Base-by-base conservation (phyloP, 2,329 filamentous ascomycete species). In the Sclerotinia trifoliorum region DNA sequence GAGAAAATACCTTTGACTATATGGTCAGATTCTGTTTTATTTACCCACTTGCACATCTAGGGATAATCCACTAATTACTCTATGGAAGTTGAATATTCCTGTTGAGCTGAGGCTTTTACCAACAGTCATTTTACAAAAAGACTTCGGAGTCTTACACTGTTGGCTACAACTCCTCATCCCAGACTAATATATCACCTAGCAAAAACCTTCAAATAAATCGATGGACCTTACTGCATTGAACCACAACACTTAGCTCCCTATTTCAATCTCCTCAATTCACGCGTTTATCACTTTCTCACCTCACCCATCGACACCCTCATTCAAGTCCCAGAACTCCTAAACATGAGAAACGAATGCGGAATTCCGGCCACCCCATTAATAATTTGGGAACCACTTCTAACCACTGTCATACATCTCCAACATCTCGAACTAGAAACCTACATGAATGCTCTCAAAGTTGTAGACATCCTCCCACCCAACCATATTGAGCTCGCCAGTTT, bases 311-410 rank as follows among this genome's bases (percentile, higher is more conserved):
- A 44, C 4, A 49, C 32, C 11, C n/a, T 35, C 21, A 24, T 8
- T 13, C 64, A 66, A 52, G 17, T 66, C 7, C 29, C 64, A 19
- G 64, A 66, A 39, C 64, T 66, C 17, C 42, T 57, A 15, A 6
- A 15, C 2, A 11, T 48, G 6, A 24, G 54, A 48, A 3, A 46
- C 10, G 17, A 26, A 13, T 2, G n/a, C 5, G 19, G 17, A 7
- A 51, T 66, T 39, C 24, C 8, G 11, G n/a, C 5, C 7, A 19
- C 13, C 8, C 64, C 54, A 19, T 21, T 57, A n/a, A 49, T 66
- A 49, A 26, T 66, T 1, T 60, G 54, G 54, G 64, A 66, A 26
- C 64, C 64, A 11, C 21, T 46, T 8, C 64, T 54, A 17, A 7
- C 42, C 3, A 15, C 54, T 4, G 58, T 29, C 52, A 6, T 39